Base-by-base conservation (phyloP, 208 protist species). In the Crithidia fasciculata region DNA sequence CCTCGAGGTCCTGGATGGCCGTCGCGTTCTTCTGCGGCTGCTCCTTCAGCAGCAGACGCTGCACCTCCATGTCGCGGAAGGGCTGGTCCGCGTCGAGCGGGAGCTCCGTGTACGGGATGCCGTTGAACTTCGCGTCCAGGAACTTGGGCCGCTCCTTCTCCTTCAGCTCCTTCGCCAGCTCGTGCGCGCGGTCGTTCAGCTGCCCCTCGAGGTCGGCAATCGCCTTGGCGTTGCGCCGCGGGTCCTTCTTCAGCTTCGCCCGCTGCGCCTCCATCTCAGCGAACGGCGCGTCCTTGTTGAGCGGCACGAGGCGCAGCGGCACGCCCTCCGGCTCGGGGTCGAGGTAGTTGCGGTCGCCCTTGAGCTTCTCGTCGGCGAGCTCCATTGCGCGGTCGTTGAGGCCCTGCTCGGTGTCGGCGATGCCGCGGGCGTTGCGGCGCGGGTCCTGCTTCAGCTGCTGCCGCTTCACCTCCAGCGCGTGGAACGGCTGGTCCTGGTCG, bases 361-460 rank as follows among this genome's bases (percentile, higher is more conserved):
- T 65, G 0, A 91, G 72, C 71, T 78, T 76, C 36, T 81, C 72
- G 57, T 82, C 63, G 4, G 87, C 89, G 7, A 94, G 82, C 63
- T 88, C 76, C 72, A 88, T 74, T 0, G 86, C 86, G 56, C 89
- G 89, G 44, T 81, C 81, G 37, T 91, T 89, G 2, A 94, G 76
- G 37, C 74, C 77, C 43, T 78, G 68, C 76, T 94, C 86, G 12
- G 79, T 78, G 49, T 92, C 86, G 15, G 52, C 54, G 49, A 94
- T 84, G 63, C 65, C 84, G 44, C 80, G 78, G 41, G 67, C 69
- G 71, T 92, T 88, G 69, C 85, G 83, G 61, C 80, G 70, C 57
- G 83, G 80, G 62, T 93, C 90, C 54, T 82, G 78, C 80, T 90
- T 88, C 54, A 87, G 84, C 54, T 82, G 80, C 74, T 90, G 83